These are phyloP conservation scores for Leishmania gerbilli DNA, from an alignment of 208 protist species.

Conservation along the genomic window DNA sequence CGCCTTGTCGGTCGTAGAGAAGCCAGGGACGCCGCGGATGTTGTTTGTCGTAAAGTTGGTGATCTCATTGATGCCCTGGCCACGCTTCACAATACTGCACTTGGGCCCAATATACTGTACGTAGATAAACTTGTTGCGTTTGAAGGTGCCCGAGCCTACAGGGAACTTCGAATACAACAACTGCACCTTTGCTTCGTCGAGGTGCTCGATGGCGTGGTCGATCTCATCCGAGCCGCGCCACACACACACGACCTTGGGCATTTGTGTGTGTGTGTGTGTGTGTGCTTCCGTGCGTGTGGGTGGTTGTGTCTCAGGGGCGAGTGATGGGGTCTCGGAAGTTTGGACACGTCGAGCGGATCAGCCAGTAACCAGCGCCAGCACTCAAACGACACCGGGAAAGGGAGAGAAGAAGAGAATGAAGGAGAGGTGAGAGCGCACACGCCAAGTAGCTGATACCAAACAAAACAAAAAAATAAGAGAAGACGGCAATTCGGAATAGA, in stretches of 20 bases:
- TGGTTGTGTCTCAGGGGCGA: background rate
- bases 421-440: background rate
- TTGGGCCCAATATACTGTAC: constrained; percentile 76
- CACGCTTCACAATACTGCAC: constrained; percentile 79
- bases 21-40: constrained; percentile 58
- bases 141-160: constrained; percentile 83
- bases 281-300: background rate
- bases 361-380: background rate
- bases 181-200: constrained; percentile 80
- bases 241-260: constrained; percentile 62
- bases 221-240: constrained; percentile 63
- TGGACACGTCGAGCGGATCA: background rate
- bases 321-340: background rate
- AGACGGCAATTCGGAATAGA: background rate
- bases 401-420: background rate
- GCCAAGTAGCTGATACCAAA: background rate
- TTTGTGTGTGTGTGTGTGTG: background rate
- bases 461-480: background rate
- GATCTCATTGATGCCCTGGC: constrained; percentile 67
- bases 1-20: constrained; percentile 67
- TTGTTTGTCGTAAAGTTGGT: constrained; percentile 49
- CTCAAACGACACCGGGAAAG: background rate
- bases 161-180: constrained; percentile 82
- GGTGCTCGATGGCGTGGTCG: constrained; percentile 56
- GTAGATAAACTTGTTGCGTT: constrained; percentile 87